Conservation (phyloP, 2,329 filamentous ascomycete species). For the Emergomyces africanus region DNA sequence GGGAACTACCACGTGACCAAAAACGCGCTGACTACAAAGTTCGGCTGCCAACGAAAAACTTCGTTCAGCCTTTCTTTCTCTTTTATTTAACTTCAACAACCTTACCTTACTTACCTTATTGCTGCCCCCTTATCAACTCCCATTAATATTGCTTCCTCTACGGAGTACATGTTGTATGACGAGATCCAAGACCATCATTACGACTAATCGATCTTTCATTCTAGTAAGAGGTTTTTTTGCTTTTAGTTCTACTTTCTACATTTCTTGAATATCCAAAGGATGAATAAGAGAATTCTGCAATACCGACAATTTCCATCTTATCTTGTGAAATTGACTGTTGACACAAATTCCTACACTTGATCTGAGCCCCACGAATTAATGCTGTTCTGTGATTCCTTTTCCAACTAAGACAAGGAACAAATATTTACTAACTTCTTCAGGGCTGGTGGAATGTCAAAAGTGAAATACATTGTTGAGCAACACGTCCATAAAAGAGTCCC, state of each 20-base stretch:
- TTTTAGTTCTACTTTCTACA: neutral
- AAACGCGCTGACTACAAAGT: neutral
- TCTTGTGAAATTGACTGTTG: constrained; percentile 32
- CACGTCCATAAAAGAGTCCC: neutral
- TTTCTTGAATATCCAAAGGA: constrained; percentile 14
- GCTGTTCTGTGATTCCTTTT: neutral
- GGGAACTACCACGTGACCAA: neutral
- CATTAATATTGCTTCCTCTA: too few relatives aligned
- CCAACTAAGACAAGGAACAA: neutral
- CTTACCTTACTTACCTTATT: too few relatives aligned
- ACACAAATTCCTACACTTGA: constrained; percentile 34
- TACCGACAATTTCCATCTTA: constrained; percentile 29
- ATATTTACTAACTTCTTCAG: neutral
- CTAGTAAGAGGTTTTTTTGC: neutral
- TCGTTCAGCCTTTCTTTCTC: neutral
- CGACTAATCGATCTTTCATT: neutral
- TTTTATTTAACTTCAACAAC: too few relatives aligned
- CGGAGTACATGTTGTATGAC: too few relatives aligned
- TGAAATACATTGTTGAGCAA: neutral
- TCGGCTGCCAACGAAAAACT: neutral
- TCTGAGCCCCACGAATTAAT: constrained; percentile 19
- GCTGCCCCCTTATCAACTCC: too few relatives aligned
- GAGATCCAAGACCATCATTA: too few relatives aligned
- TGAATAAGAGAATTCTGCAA: constrained; percentile 36
- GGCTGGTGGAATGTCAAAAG: neutral